A percentile compares a stretch with the other conserved stretches of the same genome.
Evolutionary conservation across 495 filamentous ascomycete genomes (phyloP).

Genomic region (Gamarada debralockiae): DNA sequence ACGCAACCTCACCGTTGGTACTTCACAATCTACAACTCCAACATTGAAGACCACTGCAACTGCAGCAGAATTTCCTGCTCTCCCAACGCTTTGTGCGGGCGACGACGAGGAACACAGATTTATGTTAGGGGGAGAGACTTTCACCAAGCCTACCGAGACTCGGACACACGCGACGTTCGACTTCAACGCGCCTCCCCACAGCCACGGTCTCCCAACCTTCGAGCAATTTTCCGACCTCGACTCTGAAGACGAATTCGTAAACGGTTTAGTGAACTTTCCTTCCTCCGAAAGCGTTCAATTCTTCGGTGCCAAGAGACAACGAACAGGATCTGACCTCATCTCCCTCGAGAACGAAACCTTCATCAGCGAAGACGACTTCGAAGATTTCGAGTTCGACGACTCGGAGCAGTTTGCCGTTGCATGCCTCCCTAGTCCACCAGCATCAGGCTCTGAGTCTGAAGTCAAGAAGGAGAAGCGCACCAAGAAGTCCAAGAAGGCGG

Average conservation of each 20-base stretch:
- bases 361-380: constrained; percentile 70
- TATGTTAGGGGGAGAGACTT: constrained; percentile 58
- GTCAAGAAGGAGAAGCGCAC: constrained; percentile 59
- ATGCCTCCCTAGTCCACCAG: constrained; percentile 42
- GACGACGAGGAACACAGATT: constrained; percentile 77
- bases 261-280: constrained; percentile 69
- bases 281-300: constrained; percentile 57
- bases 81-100: constrained; percentile 64
- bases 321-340: constrained; percentile 42
- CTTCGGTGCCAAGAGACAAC: constrained; percentile 74
- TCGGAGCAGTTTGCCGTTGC: constrained; percentile 51
- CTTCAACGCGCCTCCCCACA: constrained; percentile 46
- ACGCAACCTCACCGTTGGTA: constrained; percentile 79
- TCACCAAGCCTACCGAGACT: constrained; percentile 45
- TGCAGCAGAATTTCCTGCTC: constrained; percentile 47
- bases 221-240: constrained; percentile 89
- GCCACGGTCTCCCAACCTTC: constrained; percentile 68
- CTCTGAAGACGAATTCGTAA: constrained; percentile 85
- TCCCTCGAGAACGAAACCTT: constrained; percentile 71
- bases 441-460: constrained; percentile 39
- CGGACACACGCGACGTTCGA: constrained; percentile 45
- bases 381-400: constrained; percentile 63
- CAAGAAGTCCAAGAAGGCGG: constrained; percentile 49
- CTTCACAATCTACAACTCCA: constrained; percentile 38
- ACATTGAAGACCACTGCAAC: constrained; percentile 48